Evolutionary conservation across 345 rosid genomes (phyloP).

Genomic region (Arabidopsis suecica): DNA sequence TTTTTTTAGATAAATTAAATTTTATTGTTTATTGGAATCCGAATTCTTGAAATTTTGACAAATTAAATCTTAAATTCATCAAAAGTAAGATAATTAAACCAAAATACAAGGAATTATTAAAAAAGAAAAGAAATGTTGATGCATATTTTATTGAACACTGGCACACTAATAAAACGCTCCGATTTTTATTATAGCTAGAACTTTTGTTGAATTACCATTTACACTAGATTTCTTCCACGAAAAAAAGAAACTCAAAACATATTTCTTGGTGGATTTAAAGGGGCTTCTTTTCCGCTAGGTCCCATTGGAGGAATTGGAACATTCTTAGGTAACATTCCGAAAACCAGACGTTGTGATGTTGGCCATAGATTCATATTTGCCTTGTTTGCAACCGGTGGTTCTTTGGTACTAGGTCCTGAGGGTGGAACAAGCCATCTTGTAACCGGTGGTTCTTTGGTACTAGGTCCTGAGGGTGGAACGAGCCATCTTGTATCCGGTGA

Average conservation of each 20-base stretch:
- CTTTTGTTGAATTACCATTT: not conserved
- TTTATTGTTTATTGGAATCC: too few species aligned
- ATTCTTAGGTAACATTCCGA: conserved; percentile 13
- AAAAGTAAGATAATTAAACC: not conserved
- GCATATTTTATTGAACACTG: not conserved
- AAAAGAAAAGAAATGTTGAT: too few species aligned
- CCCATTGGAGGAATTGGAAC: conserved; percentile 16
- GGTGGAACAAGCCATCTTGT: not conserved
- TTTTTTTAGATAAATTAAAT: too few species aligned
- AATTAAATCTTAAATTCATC: too few species aligned
- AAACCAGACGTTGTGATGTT: conserved; percentile 23
- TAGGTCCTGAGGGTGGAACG: too few species aligned
- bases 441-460: too few species aligned
- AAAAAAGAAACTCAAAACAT: not conserved
- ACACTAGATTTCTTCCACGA: not conserved
- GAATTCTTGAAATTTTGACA: too few species aligned
- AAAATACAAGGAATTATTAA: too few species aligned
- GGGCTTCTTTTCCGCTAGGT: conserved; percentile 10
- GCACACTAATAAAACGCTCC: not conserved
- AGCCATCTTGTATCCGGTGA: too few species aligned
- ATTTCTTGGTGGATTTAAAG: not conserved
- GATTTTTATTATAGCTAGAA: not conserved
- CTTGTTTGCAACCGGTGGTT: conserved; percentile 5
- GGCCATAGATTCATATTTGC: not conserved
- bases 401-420: conserved; percentile 19